Percentiles rank a stretch among this genome's conserved stretches.
Conservation (phyloP, 1,139 yeast species). For the Pichiaceae sp. region DNA sequence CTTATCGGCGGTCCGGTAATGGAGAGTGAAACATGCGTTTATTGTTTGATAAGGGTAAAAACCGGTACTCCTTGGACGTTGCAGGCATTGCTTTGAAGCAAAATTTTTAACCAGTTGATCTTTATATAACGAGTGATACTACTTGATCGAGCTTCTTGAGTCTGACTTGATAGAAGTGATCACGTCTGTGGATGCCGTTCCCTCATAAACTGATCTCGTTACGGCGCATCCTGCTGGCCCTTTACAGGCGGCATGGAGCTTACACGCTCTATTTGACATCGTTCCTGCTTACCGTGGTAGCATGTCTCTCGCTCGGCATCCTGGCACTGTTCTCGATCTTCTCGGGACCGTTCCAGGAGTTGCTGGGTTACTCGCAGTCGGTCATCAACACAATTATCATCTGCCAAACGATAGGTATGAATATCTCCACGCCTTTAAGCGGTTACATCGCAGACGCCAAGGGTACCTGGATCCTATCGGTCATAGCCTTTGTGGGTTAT, state of each 20-base stretch:
- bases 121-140: too few species aligned
- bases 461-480: constrained; percentile 22
- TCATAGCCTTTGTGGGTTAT: constrained; percentile 20
- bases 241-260: constrained; percentile 16
- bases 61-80: neutral
- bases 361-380: constrained; percentile 18
- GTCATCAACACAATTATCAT: constrained; percentile 23
- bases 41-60: neutral
- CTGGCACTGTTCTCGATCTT: constrained; percentile 23
- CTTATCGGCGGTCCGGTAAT: neutral
- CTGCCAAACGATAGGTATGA: constrained; percentile 22
- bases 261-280: constrained; percentile 15
- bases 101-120: neutral
- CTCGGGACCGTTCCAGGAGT: constrained; percentile 20
- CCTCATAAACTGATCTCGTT: neutral
- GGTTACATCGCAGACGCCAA: constrained; percentile 25
- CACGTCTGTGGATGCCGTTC: neutral
- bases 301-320: constrained; percentile 23
- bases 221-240: neutral
- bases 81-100: too few species aligned
- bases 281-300: constrained; percentile 17
- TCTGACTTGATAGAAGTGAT: too few species aligned
- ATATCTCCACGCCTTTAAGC: constrained; percentile 20
- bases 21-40: neutral
- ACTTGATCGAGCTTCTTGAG: too few species aligned